These are phyloP conservation scores for Cyclanthera cordifolia DNA, from an alignment of 306 rosid genomes.

Conservation along the genomic window DNA sequence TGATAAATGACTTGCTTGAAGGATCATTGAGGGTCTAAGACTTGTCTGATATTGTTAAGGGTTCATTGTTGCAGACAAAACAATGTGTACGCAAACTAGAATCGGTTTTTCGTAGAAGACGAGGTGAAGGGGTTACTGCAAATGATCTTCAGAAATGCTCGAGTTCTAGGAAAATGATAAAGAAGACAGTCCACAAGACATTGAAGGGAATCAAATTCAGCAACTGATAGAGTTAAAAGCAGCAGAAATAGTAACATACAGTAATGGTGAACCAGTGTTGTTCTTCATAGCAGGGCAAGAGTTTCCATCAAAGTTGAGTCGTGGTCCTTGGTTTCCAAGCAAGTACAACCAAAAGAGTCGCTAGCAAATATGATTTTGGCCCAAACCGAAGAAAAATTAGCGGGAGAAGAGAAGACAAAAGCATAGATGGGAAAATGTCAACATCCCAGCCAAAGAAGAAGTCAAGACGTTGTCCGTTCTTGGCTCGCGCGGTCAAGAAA, in stretches of 20 bases:
- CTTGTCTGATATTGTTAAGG: constrained; percentile 22
- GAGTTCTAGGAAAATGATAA: constrained; percentile 14
- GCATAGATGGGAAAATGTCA: too few relatives aligned
- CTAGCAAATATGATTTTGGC: background rate
- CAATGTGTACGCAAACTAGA: constrained; percentile 10
- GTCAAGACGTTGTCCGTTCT: too few relatives aligned
- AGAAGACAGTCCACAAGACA: constrained; percentile 20
- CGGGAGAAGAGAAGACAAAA: too few relatives aligned
- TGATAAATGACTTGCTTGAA: constrained; percentile 14
- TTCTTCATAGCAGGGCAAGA: constrained; percentile 12
- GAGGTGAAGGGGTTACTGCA: constrained; percentile 11
- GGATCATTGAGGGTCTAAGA: constrained; percentile 24
- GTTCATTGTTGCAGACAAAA: constrained; percentile 15
- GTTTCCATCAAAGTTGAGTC: constrained; percentile 2
- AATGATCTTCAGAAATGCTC: constrained; percentile 12
- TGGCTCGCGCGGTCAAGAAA: too few relatives aligned
- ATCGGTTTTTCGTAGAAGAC: constrained; percentile 20
- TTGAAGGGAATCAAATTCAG: constrained; percentile 9
- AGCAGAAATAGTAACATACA: constrained; percentile 12
- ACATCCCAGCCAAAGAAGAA: too few relatives aligned
- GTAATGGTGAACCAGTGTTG: constrained; percentile 14
- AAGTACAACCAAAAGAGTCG: constrained; percentile 20
- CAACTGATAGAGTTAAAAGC: constrained; percentile 12
- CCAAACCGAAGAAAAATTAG: too few relatives aligned
- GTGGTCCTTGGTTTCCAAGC: constrained; percentile 18